Evolutionary conservation across 1,284 basidiomycete genomes (phyloP).

Genomic region (Malassezia obtusa): DNA sequence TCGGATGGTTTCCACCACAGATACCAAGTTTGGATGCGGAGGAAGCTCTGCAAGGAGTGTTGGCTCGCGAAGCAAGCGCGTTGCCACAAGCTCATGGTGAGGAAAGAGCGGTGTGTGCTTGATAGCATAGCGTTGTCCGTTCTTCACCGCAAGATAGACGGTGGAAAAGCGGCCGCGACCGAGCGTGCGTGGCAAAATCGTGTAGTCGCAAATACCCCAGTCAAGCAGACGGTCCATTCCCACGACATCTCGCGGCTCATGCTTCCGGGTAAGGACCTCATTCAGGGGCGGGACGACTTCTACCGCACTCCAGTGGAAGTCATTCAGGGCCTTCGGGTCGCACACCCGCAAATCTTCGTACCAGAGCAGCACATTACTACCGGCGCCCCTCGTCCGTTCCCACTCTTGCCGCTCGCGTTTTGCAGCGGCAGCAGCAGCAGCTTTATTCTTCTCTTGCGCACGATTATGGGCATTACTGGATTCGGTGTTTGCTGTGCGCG

Average conservation of each 20-base stretch:
- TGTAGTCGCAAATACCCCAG: conserved; percentile 45
- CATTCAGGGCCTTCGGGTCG: not conserved
- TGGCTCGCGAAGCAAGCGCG: conserved; percentile 54
- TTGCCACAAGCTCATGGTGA: conserved; percentile 55
- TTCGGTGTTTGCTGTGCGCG: not conserved
- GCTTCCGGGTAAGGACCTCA: not conserved
- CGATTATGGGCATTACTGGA: not conserved
- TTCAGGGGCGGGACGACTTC: conserved; percentile 7
- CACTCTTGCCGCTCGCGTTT: conserved; percentile 25
- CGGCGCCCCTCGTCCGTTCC: conserved; percentile 40
- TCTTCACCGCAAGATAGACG: conserved; percentile 45
- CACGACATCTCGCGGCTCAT: conserved; percentile 25
- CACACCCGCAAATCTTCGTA: conserved; percentile 10
- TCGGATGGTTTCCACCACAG: conserved; percentile 53
- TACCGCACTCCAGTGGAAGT: conserved; percentile 3
- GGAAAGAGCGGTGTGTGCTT: conserved; percentile 56
- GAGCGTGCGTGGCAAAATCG: conserved; percentile 43
- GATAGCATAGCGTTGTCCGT: conserved; percentile 50
- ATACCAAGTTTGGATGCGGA: conserved; percentile 54
- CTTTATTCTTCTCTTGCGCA: not conserved
- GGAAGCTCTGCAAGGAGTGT: conserved; percentile 54
- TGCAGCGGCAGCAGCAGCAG: not conserved
- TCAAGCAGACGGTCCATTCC: conserved; percentile 40
- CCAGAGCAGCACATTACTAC: conserved; percentile 35
- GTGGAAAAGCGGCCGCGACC: conserved; percentile 47